Conservation (phyloP, 2,329 filamentous ascomycete genomes). For the Trichoderma sp. region DNA sequence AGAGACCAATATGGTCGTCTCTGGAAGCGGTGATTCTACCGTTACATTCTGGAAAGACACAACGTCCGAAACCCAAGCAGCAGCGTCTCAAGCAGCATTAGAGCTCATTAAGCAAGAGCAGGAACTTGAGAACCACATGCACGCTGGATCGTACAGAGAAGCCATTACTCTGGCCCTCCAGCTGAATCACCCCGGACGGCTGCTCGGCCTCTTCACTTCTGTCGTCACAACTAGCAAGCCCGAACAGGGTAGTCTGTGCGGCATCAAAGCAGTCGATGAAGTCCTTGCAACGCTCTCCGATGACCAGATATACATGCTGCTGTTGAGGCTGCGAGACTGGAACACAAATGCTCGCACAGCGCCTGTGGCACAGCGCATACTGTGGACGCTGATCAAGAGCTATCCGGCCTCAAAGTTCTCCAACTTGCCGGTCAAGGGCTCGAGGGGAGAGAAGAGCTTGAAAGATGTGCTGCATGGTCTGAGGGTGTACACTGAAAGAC, state of each 20-base stretch:
- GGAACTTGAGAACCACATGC: constrained; percentile 87
- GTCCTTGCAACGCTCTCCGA: constrained; percentile 76
- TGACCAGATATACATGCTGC: constrained; percentile 78
- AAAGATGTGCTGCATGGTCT: constrained; percentile 86
- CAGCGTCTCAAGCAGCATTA: constrained; percentile 68
- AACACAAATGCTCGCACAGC: constrained; percentile 92
- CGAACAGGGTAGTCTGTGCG: constrained; percentile 62
- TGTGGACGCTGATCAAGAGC: constrained; percentile 74
- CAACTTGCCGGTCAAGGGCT: constrained; percentile 60
- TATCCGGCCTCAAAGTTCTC: constrained; percentile 79
- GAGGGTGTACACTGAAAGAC: constrained; percentile 84
- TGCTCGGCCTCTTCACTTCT: constrained; percentile 78
- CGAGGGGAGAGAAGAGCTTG: constrained; percentile 60
- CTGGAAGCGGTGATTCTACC: constrained; percentile 87
- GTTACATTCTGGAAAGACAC: constrained; percentile 97
- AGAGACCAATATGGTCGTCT: constrained; percentile 70
- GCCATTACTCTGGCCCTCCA: constrained; percentile 89
- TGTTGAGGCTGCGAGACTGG: constrained; percentile 87
- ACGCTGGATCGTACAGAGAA: constrained; percentile 82
- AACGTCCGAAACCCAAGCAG: constrained; percentile 72
- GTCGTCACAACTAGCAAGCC: constrained; percentile 64
- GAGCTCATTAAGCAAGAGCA: constrained; percentile 91
- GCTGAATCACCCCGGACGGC: constrained; percentile 86
- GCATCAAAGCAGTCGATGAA: constrained; percentile 70
- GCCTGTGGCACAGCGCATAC: constrained; percentile 77